Evolutionary conservation across 495 filamentous ascomycete genomes (phyloP), one percentile per base, ranked within the genome.

Genomic region (Aspergillus taichungensis): DNA sequence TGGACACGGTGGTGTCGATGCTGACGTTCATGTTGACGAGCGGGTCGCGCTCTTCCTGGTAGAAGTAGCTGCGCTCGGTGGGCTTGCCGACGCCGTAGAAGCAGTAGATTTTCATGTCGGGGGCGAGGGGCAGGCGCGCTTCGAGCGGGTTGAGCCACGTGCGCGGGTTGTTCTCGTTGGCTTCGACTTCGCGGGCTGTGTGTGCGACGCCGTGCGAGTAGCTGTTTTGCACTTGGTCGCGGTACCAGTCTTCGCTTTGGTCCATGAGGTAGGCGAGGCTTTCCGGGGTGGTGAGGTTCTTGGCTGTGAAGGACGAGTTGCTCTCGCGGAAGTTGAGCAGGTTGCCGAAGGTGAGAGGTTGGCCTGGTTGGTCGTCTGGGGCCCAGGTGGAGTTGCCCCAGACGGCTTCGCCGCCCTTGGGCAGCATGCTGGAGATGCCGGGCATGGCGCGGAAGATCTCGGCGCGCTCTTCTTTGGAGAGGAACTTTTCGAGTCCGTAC

Each of bases 81-180:
- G 85, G 82, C 62, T 97, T 97, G 6, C 85, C 87, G 24, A 94
- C 76, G 31, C 87, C 92, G 61, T 98, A 97, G 70, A 98, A 97
- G 66, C 92, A 98, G 61, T 92, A 98, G 13, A 98, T 87, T 70
- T 95, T 96, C 62, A 98, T 75, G 57, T 80, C 85, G 0, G 92
- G 92, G 10, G 92, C 92, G 37, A 84, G 72, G 0, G 92, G 92
- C 0, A 98, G 73, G 6, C 94, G 80, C 1, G 88, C 84, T 56
- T 97, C 94, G 13, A 98, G 77, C 0, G 92, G 92, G 61, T 98
- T 98, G 36, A 94, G 75, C 92, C 92, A 98, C 57, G 91, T 97
- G 33, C 74, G 69, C 5, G 80, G 83, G 47, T 89, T 77, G 12
- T 77, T 67, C 49, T 95, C 87, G 61, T 98, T 98, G 8, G 75